Base-by-base conservation (phyloP, 352 stramenopile species). In the Plasmopara viticola region DNA sequence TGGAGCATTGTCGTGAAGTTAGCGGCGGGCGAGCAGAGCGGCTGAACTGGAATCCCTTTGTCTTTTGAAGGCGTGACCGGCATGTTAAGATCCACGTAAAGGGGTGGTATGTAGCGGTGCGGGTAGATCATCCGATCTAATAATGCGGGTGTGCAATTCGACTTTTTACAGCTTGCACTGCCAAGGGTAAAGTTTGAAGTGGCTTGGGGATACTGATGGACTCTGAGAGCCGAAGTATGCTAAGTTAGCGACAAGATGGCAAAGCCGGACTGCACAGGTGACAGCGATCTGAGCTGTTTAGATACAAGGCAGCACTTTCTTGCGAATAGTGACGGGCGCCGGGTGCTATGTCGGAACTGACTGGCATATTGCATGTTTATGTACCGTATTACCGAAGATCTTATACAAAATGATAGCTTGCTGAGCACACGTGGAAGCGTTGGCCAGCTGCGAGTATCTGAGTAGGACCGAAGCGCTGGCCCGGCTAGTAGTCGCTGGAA, bases 11-110 rank as follows among this genome's bases (percentile, higher is more conserved):
- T 37, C 9, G 60, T 59, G 51, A 65, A 68, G 43, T 56, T 60
- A 18, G 51, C 33, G 30, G 45, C 30, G 10, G 60, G 60, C 8
- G 60, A 68, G 38, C 43, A 60, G n/a, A 42, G 25, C 50, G 38
- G 49, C 49, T 50, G 28, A 28, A 38, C 38, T 25, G 60, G 34
- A 28, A 17, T 40, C 20, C 62, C 49, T 35, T 62, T 63, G 41
- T 52, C 37, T 53, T 68, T 71, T 18, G 45, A 48, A 25, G 61
- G 59, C 28, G 66, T 64, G 10, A 48, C 28, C 17, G 59, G 57
- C 48, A 72, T 62, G 56, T 70, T 65, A 42, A 75, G 50, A 53
- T 75, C 59, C 60, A 75, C 59, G 53, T 65, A 70, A 31, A 75
- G 69, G 44, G 66, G 66, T 5, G 62, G 50, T 40, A 75, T 66